Base-by-base conservation (phyloP, 1,139 yeast species). In the Candida dubliniensis region DNA sequence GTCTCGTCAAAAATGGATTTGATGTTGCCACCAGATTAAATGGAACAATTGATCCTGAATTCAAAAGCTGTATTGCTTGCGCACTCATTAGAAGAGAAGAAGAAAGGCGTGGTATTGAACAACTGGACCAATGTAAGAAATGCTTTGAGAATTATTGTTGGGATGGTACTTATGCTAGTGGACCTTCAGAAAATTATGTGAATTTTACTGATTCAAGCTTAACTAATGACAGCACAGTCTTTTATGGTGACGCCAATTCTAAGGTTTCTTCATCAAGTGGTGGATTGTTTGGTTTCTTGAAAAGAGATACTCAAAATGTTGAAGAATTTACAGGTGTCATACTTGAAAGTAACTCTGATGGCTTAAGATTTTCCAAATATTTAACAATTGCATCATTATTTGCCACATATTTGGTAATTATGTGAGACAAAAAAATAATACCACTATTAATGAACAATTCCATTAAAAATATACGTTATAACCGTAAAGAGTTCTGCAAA, bases 121-220 rank as follows among this genome's bases (percentile, higher is more conserved):
- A 82, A 49, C 77, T 90, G 10, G 82, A 76, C 1, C 90, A 85
- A 60, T 91, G 97, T 72, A 65, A 77, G 49, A 50, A 68, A 42
- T 90, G 98, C 65, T 86, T 89, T 62, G 61, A 69, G 30, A 71
- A 72, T 30, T 89, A 89, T 66, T 90, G 97, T 64, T 90, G 96
- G 96, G 80, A 85, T 57, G 95, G 93, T 34, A 56, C 43, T 14
- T 15, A 36, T 46, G 27, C 50, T 52, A 9, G 59, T 57, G 12
- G 26, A n/a, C 15, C 6, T 1, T 15, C 35, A n/a, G 15, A 25
- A 13, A 26, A 37, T 31, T 37, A 41, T 24, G 61, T 63, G 5
- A 66, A 66, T 44, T 66, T 63, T 44, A 66, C 71, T 3, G 55
- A 57, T 41, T 50, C 49, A 24, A 64, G 66, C 0, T 52, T 64